A percentile compares a stretch with the other conserved stretches of the same genome.
phyloP scores from a whole-genome alignment of 768 basidiomycete species.

The Tephrocybe rancida region DNA sequence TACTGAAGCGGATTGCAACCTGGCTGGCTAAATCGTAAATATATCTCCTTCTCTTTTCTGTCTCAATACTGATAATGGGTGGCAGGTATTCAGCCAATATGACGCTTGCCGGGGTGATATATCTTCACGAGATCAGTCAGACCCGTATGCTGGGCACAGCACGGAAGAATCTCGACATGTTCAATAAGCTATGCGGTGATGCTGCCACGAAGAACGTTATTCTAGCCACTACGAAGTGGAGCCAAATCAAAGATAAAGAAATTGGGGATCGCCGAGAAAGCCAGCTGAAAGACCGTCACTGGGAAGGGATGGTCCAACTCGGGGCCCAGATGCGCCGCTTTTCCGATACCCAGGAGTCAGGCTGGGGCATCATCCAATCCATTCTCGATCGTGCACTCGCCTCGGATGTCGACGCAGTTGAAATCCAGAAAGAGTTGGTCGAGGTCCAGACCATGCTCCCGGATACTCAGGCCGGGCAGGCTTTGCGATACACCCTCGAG shows the following conservation, averaged over 20 bases:
- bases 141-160: constrained; percentile 16
- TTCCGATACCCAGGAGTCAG: background rate
- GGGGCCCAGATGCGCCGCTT: background rate
- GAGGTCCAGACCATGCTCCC: background rate
- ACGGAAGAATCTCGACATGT: constrained; percentile 17
- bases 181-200: constrained; percentile 15
- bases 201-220: constrained; percentile 12
- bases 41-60: background rate
- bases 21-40: constrained; percentile 21
- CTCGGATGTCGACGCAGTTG: constrained; percentile 1
- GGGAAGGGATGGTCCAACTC: constrained; percentile 5
- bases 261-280: constrained; percentile 8
- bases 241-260: background rate
- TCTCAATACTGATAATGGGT: background rate
- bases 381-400: background rate
- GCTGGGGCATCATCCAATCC: background rate
- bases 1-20: constrained; percentile 19
- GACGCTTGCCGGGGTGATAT: constrained; percentile 19
- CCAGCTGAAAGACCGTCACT: constrained; percentile 6
- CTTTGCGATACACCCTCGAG: constrained; percentile 24
- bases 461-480: background rate
- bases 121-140: constrained; percentile 17
- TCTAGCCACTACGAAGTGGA: constrained; percentile 19
- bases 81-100: constrained; percentile 12
- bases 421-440: constrained; percentile 21